Evolutionary conservation across 2,329 filamentous ascomycete species (phyloP).

Genomic region (Beauveria caledonica): DNA sequence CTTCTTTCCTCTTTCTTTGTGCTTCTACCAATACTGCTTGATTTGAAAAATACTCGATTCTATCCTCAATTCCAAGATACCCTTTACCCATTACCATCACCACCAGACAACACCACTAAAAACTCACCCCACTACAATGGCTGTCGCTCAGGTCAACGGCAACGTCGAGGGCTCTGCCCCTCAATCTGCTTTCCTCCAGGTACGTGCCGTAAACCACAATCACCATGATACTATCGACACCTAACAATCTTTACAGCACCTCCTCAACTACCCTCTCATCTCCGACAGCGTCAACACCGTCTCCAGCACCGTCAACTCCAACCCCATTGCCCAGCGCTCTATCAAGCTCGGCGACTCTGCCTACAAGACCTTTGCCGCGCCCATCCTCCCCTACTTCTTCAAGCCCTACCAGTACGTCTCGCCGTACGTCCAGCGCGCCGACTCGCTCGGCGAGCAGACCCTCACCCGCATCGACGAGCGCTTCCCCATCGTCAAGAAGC

Average conservation of each 20-base stretch:
- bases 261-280: slow-evolving; percentile 76
- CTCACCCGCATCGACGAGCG: slow-evolving; percentile 60
- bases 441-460: slow-evolving; percentile 66
- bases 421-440: slow-evolving; percentile 76
- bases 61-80: neutral
- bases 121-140: slow-evolving; percentile 7
- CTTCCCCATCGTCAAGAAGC: slow-evolving; percentile 68
- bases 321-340: slow-evolving; percentile 77
- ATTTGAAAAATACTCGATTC: neutral
- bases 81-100: neutral
- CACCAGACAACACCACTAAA: neutral
- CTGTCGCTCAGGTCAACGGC: slow-evolving; percentile 13
- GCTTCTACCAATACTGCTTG: neutral
- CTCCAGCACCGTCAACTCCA: slow-evolving; percentile 71
- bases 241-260: slow-evolving; percentile 50
- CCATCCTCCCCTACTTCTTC: slow-evolving; percentile 61
- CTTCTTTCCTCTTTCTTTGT: neutral
- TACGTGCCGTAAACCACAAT: slow-evolving; percentile 20
- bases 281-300: slow-evolving; percentile 69
- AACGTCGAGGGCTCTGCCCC: slow-evolving; percentile 9
- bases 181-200: slow-evolving; percentile 41
- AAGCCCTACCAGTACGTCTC: slow-evolving; percentile 75
- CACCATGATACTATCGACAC: neutral
- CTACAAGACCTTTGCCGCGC: slow-evolving; percentile 69
- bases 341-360: slow-evolving; percentile 65